Evolutionary conservation across 2,329 filamentous ascomycete genomes (phyloP), one percentile per base, ranked within the genome.

Genomic region (Pseudopithomyces maydicus): DNA sequence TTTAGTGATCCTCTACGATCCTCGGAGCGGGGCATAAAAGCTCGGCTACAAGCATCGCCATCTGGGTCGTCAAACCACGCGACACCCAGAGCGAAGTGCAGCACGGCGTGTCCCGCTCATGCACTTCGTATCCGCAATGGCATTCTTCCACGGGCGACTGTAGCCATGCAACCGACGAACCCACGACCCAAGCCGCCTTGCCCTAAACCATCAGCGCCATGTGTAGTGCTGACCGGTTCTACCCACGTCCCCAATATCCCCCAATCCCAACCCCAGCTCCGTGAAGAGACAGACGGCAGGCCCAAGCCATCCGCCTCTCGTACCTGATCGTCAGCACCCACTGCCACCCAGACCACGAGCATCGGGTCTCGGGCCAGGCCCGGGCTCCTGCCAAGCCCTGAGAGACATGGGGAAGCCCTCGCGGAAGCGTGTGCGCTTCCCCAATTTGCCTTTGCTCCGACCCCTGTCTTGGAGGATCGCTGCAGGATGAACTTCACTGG

Each of bases 241-340:
- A 20, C 22, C 35, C 33, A 29, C 26, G 14, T 32, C 22, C 33
- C 22, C 17, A 8, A 19, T 12, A 35, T 50, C 47, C 47, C 47
- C 47, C 47, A 50, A 50, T 50, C 47, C 36, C 20, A 41, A 50
- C 36, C 47, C 47, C 33, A 39, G 22, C 38, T 23, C 42, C 48
- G 26, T 26, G 42, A 51, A 46, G 36, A 17, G 35, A 33, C 2
- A 42, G 38, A 51, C 38, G 48, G 26, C 48, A 42, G 36, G 48
- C 48, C 42, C 38, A 38, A 51, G 23, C 48, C 38, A 51, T 33
- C 48, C 48, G 47, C 26, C 36, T 33, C 42, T 33, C 26, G 36
- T 51, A 17, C 36, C 48, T 51, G 48, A 51, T 51, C 38, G 48
- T 51, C 36, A 51, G 48, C 48, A 22, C 35, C n/a, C n/a, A n/a